Evolutionary conservation across 2,329 filamentous ascomycete species (phyloP), one percentile per base, ranked within the genome.

Genomic region (Ophiosphaerella korrae): DNA sequence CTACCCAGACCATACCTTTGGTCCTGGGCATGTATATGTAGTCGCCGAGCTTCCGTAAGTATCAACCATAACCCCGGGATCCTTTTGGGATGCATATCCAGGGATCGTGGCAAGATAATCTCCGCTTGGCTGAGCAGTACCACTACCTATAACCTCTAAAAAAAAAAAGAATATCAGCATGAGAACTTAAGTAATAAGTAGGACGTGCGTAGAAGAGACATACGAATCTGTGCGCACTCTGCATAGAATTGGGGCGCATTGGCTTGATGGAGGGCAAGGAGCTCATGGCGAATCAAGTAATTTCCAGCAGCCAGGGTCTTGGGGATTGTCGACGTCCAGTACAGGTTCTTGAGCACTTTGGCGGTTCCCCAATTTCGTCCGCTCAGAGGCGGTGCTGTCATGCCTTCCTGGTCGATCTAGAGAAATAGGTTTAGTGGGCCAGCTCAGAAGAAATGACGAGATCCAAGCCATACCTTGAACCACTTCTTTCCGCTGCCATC

Each of bases 241-340:
- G 81, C 77, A 60, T 84, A 84, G 61, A 82, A 80, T 58, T 80
- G 78, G 1, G 78, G 78, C 1, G 60, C 57, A 50, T 82, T 81
- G 31, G 77, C 75, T 66, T 83, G 80, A 67, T 84, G 81, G 6
- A 84, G 77, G 38, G 82, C 82, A 29, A 84, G 73, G 46, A 84
- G 71, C 72, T 84, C 82, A 66, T 84, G 81, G 42, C 81, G 76
- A 63, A 84, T 50, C 11, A 66, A 51, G 41, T 66, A 66, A 46
- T 64, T 64, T 7, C 63, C 62, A 0, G 63, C 41, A 75, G 61
- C 62, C 14, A 84, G 74, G 35, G 65, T 72, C 14, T 67, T 62
- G 2, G 82, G 83, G 53, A 85, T 80, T 13, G 70, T 80, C 67
- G 76, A 80, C 21, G 80, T 80, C 79, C 79, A 85, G 60, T 78